Base-by-base conservation (phyloP, 305 asterid genomes). In the Striga hermonthica region DNA sequence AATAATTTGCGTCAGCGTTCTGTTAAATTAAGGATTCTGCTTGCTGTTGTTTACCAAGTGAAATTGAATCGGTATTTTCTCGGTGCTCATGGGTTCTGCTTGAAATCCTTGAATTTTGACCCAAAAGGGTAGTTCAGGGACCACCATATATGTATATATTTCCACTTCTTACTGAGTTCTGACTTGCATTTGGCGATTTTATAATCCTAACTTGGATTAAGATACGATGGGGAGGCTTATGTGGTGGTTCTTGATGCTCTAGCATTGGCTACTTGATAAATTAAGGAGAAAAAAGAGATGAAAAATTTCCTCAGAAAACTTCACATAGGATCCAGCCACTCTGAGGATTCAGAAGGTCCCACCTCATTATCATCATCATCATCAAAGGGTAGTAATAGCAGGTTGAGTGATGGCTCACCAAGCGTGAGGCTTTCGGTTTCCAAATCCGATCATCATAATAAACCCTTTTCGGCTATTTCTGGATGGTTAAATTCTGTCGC, bases 401-500 rank as follows among this genome's bases (percentile, higher is more conserved):
- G 36, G 75, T 57, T 76, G 68, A 67, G 78, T 70, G 87, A 76
- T 78, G 83, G 74, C 70, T 71, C 89, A 58, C 76, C 84, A 4
- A 82, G 75, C 39, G 88, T 78, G 11, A 78, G 72, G 82, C 36
- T 75, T 66, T 72, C 86, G 28, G 70, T 78, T 65, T 80, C 86
- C 8, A 85, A 79, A 80, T 73, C 95, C 38, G 98, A 91, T 61
- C 72, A 81, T 60, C 72, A 81, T 60, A 89, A 81, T 60, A 89
- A 85, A 58, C 83, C 96, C 48, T 84, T 89, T 78, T 81, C 95
- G 31, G 66, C 87, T 69, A 85, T 91, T 64, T 89, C 97, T 1
- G 98, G 98, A 45, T 92, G 98, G 98, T 76, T 92, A 73, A 92
- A 82, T 77, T 86, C 96, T 58, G 97, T 89, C 43, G 75, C 87